phyloP scores from a whole-genome alignment of 257 asterid species.

The Linderniella brevidens region DNA sequence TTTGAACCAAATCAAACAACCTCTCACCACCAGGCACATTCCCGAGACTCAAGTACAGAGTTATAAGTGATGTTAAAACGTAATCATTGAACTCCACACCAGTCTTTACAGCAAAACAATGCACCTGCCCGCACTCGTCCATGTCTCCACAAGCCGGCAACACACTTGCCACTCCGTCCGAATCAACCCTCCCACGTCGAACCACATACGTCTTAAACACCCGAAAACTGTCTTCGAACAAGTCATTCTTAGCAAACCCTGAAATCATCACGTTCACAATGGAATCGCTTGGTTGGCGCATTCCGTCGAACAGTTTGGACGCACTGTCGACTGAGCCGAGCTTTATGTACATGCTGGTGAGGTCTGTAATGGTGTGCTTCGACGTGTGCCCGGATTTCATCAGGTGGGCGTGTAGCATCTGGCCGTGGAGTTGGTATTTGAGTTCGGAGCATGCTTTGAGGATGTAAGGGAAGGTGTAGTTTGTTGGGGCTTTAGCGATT shows the following conservation, averaged over 20 bases:
- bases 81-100: constrained; percentile 47
- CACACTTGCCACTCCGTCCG: constrained; percentile 50
- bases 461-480: constrained; percentile 66
- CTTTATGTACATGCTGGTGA: constrained; percentile 48
- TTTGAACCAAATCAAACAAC: constrained; percentile 30
- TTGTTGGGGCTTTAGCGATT: constrained; percentile 26
- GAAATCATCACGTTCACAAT: constrained; percentile 51
- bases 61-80: constrained; percentile 50
- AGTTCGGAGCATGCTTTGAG: constrained; percentile 75
- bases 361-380: constrained; percentile 47
- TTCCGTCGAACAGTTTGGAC: constrained; percentile 64
- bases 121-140: constrained; percentile 38
- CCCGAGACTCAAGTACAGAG: constrained; percentile 45
- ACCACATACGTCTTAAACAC: constrained; percentile 23
- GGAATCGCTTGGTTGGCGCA: constrained; percentile 33
- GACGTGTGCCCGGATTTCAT: constrained; percentile 34
- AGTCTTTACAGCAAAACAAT: constrained; percentile 61
- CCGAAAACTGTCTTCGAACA: constrained; percentile 20
- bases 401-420: constrained; percentile 56
- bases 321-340: constrained; percentile 23
- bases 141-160: constrained; percentile 30
- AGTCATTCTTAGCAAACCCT: constrained; percentile 52
- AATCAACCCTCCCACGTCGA: constrained; percentile 27
- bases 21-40: constrained; percentile 33
- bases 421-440: constrained; percentile 27